Percentiles rank a stretch among this genome's conserved stretches.
These are phyloP conservation scores for Euphrasia confusa DNA, from an alignment of 257 asterid genomes.

Conservation along the genomic window DNA sequence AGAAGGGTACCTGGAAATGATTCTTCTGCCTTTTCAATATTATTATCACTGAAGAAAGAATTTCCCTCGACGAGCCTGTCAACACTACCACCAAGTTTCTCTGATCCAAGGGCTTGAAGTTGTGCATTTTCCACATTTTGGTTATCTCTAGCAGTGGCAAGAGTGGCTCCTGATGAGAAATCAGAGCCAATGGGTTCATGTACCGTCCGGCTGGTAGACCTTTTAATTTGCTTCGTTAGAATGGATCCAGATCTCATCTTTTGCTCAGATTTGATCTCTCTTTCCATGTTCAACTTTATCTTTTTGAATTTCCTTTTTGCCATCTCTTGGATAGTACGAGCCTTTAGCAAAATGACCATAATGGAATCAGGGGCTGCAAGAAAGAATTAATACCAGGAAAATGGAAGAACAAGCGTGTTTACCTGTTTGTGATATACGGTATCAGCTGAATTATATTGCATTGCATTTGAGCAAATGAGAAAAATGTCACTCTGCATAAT, in stretches of 20 bases:
- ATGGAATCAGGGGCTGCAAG: conserved; percentile 7
- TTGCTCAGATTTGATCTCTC: conserved; percentile 63
- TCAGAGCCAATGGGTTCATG: conserved; percentile 80
- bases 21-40: conserved; percentile 73
- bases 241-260: conserved; percentile 39
- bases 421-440: conserved; percentile 92
- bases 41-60: conserved; percentile 46
- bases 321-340: conserved; percentile 81
- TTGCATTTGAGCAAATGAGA: conserved; percentile 88
- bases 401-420: conserved; percentile 16
- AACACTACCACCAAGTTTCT: conserved; percentile 42
- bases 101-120: conserved; percentile 41
- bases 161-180: conserved; percentile 88
- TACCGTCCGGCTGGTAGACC: conserved; percentile 41
- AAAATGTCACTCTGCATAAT: conserved; percentile 73
- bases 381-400: conserved; percentile 2
- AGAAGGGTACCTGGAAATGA: conserved; percentile 50
- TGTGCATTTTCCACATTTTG: conserved; percentile 41
- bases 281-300: conserved; percentile 47
- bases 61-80: conserved; percentile 60
- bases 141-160: conserved; percentile 52
- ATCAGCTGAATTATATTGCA: conserved; percentile 91
- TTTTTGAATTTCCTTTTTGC: conserved; percentile 75
- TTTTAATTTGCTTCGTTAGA: conserved; percentile 55
- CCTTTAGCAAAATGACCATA: conserved; percentile 43